Evolutionary conservation across 2,329 filamentous ascomycete genomes (phyloP).

Genomic region (Parastagonospora nodorum): DNA sequence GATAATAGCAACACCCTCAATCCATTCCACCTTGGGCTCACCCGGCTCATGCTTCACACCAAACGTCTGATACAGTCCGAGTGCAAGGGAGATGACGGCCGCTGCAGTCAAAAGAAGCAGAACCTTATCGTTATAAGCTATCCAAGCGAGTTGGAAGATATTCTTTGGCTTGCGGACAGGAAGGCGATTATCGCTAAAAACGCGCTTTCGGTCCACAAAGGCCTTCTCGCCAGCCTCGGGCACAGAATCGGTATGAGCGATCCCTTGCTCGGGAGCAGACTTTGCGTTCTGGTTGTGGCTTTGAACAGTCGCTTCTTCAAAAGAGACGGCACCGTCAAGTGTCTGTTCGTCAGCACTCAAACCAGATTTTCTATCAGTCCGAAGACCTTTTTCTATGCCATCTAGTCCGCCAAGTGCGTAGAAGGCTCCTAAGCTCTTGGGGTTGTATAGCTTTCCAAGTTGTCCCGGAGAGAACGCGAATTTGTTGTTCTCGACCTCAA

Average conservation of each 20-base stretch:
- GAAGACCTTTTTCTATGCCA: conserved; percentile 75
- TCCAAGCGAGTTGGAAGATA: conserved; percentile 75
- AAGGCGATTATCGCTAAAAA: conserved; percentile 72
- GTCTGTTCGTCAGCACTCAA: conserved; percentile 71
- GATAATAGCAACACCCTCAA: conserved; percentile 80
- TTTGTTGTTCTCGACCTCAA: conserved; percentile 71
- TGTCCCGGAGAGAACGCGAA: conserved; percentile 86
- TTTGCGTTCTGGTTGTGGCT: conserved; percentile 26
- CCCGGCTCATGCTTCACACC: conserved; percentile 59
- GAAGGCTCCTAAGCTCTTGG: conserved; percentile 76
- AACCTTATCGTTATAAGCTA: conserved; percentile 82
- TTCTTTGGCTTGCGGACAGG: conserved; percentile 73
- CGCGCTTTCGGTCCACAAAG: conserved; percentile 68
- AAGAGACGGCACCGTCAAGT: conserved; percentile 68
- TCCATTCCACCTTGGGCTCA: conserved; percentile 71
- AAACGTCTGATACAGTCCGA: conserved; percentile 76
- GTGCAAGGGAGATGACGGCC: conserved; percentile 72
- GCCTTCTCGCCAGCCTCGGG: conserved; percentile 33
- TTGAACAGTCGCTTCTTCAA: conserved; percentile 64
- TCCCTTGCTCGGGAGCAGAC: conserved; percentile 11
- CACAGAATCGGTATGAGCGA: conserved; percentile 23
- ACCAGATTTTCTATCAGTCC: conserved; percentile 67
- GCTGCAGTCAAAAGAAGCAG: conserved; percentile 59
- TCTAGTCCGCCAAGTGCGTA: conserved; percentile 74
- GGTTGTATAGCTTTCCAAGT: conserved; percentile 79